phyloP scores from a whole-genome alignment of 2,329 filamentous ascomycete genomes.

The Tolypocladium ovalisporum region DNA sequence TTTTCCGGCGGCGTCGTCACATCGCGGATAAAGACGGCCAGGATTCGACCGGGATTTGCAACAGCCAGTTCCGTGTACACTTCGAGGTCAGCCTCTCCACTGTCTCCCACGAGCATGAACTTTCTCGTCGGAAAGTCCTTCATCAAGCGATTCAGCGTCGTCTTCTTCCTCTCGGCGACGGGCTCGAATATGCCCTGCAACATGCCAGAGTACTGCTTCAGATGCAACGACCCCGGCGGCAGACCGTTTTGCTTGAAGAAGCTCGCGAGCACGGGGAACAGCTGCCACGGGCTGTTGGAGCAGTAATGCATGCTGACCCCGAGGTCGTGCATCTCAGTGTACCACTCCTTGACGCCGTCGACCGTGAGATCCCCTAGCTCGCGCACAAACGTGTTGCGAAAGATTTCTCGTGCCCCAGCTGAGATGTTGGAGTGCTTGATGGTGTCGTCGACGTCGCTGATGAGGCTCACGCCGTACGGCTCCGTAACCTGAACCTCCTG shows the following conservation, averaged over 20 bases:
- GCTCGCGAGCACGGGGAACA: conserved; percentile 78
- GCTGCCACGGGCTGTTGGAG: conserved; percentile 98
- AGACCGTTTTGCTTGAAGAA: conserved; percentile 75
- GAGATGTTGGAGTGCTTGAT: conserved; percentile 91
- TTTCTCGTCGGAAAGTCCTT: conserved; percentile 80
- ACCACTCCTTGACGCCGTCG: conserved; percentile 86
- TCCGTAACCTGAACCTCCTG: conserved; percentile 71
- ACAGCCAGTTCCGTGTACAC: conserved; percentile 91
- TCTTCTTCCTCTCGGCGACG: conserved; percentile 87
- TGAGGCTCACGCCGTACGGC: conserved; percentile 73
- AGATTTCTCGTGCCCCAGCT: conserved; percentile 82
- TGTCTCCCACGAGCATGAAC: conserved; percentile 90
- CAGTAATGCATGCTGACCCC: conserved; percentile 92
- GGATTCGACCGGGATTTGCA: conserved; percentile 69
- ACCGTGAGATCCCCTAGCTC: conserved; percentile 74
- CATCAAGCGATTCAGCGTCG: conserved; percentile 74
- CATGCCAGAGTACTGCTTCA: conserved; percentile 97
- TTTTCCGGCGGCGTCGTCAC: conserved; percentile 71
- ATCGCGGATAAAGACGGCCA: conserved; percentile 88
- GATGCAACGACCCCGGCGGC: conserved; percentile 79
- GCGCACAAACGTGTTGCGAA: conserved; percentile 88
- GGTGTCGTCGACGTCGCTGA: conserved; percentile 96
- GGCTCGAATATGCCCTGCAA: conserved; percentile 97
- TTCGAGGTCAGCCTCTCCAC: conserved; percentile 91
- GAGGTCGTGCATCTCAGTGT: conserved; percentile 61